These are phyloP conservation scores for Bassia scoparia DNA, from an alignment of 148 eudicot species.

Conservation along the genomic window DNA sequence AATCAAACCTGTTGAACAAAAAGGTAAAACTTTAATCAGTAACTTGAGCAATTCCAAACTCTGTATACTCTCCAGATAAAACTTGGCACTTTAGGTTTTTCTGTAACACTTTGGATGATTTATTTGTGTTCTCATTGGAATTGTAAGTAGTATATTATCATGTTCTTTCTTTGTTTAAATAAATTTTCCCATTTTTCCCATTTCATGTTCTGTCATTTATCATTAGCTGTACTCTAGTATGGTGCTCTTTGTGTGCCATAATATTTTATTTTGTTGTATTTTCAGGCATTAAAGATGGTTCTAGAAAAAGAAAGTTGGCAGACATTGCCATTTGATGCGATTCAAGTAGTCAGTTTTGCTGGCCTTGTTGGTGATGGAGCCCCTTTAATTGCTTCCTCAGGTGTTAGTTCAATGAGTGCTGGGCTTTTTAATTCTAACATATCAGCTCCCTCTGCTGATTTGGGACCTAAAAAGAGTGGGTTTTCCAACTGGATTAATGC, in stretches of 20 bases:
- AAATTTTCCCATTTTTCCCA: not conserved
- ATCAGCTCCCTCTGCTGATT: slow-evolving; percentile 39
- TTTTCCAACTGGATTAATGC: slow-evolving; percentile 63
- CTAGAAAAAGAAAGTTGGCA: slow-evolving; percentile 91
- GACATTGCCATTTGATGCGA: slow-evolving; percentile 69
- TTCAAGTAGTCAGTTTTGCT: slow-evolving; percentile 74
- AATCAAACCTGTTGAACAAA: too few relatives aligned
- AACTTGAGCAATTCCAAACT: too few relatives aligned
- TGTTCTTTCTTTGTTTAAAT: too few relatives aligned
- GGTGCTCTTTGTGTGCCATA: not conserved
- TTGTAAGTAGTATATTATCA: too few relatives aligned
- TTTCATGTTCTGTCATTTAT: not conserved
- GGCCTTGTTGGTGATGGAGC: slow-evolving; percentile 97
- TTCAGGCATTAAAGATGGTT: slow-evolving; percentile 86
- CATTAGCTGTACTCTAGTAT: not conserved
- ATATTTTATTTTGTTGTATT: slow-evolving; percentile 8
- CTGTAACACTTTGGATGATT: not conserved
- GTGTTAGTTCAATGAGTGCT: slow-evolving; percentile 34
- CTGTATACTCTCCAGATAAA: too few relatives aligned
- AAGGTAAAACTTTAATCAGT: too few relatives aligned
- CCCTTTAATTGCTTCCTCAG: slow-evolving; percentile 61
- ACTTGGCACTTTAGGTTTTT: not conserved
- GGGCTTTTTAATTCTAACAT: slow-evolving; percentile 38
- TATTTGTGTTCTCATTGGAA: not conserved
- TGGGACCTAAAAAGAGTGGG: slow-evolving; percentile 50